Percentiles rank a stretch among this genome's conserved stretches.
These are phyloP conservation scores for Withania somnifera DNA, from an alignment of 305 asterid species.

Conservation along the genomic window DNA sequence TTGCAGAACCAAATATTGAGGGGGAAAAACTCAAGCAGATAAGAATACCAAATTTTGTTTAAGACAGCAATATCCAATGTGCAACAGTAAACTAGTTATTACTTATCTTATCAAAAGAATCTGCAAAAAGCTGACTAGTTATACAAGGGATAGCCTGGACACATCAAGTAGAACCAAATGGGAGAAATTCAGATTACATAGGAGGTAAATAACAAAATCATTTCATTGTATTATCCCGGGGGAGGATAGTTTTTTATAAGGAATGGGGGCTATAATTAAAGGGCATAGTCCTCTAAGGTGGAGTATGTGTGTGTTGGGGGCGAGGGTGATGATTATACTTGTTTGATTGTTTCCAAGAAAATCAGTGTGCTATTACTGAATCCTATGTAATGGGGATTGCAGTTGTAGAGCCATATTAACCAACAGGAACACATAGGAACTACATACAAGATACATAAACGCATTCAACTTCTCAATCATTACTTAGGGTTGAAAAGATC, in stretches of 20 bases:
- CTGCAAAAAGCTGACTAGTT: background rate
- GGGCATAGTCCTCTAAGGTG: background rate
- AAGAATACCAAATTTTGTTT: background rate
- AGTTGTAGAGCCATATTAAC: background rate
- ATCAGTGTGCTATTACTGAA: background rate
- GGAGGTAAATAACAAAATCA: background rate
- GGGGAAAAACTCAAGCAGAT: background rate
- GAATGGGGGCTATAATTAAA: background rate
- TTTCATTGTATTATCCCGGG: background rate
- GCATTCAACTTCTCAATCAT: background rate
- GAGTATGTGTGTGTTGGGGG: background rate
- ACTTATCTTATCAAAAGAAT: background rate
- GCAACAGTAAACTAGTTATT: background rate
- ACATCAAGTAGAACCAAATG: background rate
- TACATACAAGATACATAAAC: background rate
- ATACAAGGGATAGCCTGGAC: background rate
- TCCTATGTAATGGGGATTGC: background rate
- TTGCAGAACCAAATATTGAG: background rate
- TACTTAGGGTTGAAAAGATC: background rate
- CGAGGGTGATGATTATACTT: too few species aligned
- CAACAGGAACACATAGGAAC: background rate
- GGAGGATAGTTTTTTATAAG: background rate
- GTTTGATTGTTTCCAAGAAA: background rate
- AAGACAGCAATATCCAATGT: background rate
- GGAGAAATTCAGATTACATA: background rate